Conservation (phyloP, 2,329 filamentous ascomycete species). For the Fonsecaea multimorphosa region DNA sequence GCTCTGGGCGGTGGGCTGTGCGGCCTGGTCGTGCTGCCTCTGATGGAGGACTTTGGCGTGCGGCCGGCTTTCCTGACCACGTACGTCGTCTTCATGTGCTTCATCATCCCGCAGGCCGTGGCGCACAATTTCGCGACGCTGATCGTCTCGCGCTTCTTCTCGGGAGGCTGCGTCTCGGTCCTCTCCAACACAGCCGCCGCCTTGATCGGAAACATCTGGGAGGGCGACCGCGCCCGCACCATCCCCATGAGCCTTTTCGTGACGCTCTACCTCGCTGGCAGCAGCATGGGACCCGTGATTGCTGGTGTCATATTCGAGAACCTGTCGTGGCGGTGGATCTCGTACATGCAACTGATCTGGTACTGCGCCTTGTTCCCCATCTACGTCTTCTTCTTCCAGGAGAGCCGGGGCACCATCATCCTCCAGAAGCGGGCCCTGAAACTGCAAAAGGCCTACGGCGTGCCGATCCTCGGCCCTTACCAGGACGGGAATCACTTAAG, state of each 20-base stretch:
- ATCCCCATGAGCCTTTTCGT: slow-evolving; percentile 32
- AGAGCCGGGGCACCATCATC: slow-evolving; percentile 57
- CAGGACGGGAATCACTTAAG: slow-evolving; percentile 39
- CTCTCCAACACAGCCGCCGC: slow-evolving; percentile 40
- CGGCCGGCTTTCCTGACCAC: slow-evolving; percentile 43
- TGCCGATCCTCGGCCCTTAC: neutral
- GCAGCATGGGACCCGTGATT: slow-evolving; percentile 35
- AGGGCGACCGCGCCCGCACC: slow-evolving; percentile 39
- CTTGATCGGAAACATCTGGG: slow-evolving; percentile 42
- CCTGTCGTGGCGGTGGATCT: slow-evolving; percentile 36
- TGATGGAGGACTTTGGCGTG: slow-evolving; percentile 50
- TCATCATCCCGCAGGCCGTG: slow-evolving; percentile 40
- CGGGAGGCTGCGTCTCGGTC: slow-evolving; percentile 41
- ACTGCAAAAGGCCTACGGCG: slow-evolving; percentile 36
- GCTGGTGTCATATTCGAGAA: slow-evolving; percentile 31
- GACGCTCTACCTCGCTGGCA: slow-evolving; percentile 31
- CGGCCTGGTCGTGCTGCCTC: slow-evolving; percentile 49
- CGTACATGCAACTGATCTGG: slow-evolving; percentile 47
- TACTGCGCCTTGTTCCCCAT: slow-evolving; percentile 53
- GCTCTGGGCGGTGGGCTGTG: slow-evolving; percentile 51
- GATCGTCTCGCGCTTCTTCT: slow-evolving; percentile 40
- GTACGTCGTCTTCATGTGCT: slow-evolving; percentile 41
- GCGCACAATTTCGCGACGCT: slow-evolving; percentile 38
- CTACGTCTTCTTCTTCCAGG: slow-evolving; percentile 50
- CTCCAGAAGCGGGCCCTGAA: slow-evolving; percentile 47